Evolutionary conservation across 768 basidiomycete species (phyloP), one percentile per base, ranked within the genome.

Genomic region (Amanita phalloides): DNA sequence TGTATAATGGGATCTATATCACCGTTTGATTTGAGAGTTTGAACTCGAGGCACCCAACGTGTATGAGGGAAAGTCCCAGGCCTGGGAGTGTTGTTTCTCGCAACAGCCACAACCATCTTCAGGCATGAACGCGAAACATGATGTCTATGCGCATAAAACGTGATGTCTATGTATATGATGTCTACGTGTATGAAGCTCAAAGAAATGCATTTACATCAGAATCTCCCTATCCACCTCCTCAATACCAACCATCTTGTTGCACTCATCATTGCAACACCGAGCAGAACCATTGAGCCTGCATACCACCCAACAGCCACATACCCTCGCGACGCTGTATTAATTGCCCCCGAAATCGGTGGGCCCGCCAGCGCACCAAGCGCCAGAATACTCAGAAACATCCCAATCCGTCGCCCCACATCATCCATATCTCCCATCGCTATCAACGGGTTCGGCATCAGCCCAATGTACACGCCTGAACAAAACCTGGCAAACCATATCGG

Each of bases 291-390:
- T 8, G 61, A 57, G 73, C 78, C 79, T 38, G 80, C 81, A 57
- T 75, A 84, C 48, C 68, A 68, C 1, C 81, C 81, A 6, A 81
- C 78, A 3, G 59, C 68, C 33, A 71, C 66, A 58, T 77, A 89
- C 1, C 72, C 71, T 2, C 73, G 74, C 1, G 79, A 76, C 1
- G 73, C 68, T 0, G 60, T 61, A 49, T 74, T 72, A 57, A 89
- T 84, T 0, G 80, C 81, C 0, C 86, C 86, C 6, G 84, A 84
- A 53, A 87, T 82, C 0, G 86, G 86, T 3, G 84, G 83, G 0
- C 86, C 86, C 0, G 71, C 73, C 3, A 88, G 68, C 0, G 81
- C 82, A 8, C 83, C 84, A 13, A 86, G 37, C 0, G 85, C 73
- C 21, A 78, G 51, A 46, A 84, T 70, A 28, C 74, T 82, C 62